Conservation (phyloP, 2,329 filamentous ascomycete species). For the Calycina herbarum region DNA sequence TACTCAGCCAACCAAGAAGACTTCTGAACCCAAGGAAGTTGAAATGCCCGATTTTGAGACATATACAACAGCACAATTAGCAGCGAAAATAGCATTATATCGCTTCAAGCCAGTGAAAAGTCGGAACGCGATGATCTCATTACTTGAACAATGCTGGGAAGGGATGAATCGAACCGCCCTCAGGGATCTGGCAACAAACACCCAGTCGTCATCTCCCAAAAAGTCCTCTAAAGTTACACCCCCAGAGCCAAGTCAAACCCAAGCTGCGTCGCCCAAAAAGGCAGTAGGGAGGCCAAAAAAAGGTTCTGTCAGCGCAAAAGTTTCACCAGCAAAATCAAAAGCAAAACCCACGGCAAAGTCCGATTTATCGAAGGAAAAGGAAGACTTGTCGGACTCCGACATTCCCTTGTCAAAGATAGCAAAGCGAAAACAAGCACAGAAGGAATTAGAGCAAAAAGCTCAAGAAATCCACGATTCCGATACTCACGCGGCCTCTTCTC, state of each 20-base stretch:
- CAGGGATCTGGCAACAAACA: slow-evolving; percentile 30
- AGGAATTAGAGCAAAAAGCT: slow-evolving; percentile 30
- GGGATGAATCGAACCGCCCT: slow-evolving; percentile 48
- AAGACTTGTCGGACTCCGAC: slow-evolving; percentile 28
- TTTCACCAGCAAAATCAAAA: slow-evolving; percentile 17
- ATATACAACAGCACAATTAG: slow-evolving; percentile 62
- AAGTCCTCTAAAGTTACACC: slow-evolving; percentile 9
- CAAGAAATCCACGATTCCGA: slow-evolving; percentile 56
- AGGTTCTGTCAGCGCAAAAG: slow-evolving; percentile 20
- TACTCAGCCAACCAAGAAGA: slow-evolving; percentile 20
- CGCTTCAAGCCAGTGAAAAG: slow-evolving; percentile 73
- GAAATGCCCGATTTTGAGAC: slow-evolving; percentile 56
- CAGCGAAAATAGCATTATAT: slow-evolving; percentile 61
- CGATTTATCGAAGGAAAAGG: slow-evolving; percentile 21
- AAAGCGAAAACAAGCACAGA: slow-evolving; percentile 29
- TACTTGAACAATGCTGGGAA: slow-evolving; percentile 71
- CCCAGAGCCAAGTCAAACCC: slow-evolving; percentile 1
- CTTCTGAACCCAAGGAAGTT: slow-evolving; percentile 9
- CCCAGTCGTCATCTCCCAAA: slow-evolving; percentile 11
- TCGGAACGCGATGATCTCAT: slow-evolving; percentile 66
- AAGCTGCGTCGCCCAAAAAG: slow-evolving; percentile 38
- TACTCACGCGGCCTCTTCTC: slow-evolving; percentile 26
- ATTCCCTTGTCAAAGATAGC: slow-evolving; percentile 21
- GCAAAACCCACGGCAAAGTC: slow-evolving; percentile 20
- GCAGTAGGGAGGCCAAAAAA: slow-evolving; percentile 48